Evolutionary conservation across 2,329 filamentous ascomycete species (phyloP).

Genomic region (Diaporthe australafricana): DNA sequence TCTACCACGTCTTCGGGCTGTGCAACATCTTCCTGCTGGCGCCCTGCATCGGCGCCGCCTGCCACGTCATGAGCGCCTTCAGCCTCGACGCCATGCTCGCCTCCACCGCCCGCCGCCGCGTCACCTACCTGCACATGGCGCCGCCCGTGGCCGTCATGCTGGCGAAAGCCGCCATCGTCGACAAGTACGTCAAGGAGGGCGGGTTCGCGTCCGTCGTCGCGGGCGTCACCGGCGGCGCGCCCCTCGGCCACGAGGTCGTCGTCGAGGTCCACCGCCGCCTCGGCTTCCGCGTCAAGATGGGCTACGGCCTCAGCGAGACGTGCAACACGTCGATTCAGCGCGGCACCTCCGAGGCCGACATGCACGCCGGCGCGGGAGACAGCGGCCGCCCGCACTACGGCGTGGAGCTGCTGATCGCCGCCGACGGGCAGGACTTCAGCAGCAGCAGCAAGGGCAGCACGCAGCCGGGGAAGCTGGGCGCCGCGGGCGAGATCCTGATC

Average conservation of each 20-base stretch:
- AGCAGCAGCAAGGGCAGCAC: slow-evolving; percentile 47
- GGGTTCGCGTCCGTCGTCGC: slow-evolving; percentile 64
- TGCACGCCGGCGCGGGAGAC: slow-evolving; percentile 65
- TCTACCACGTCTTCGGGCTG: slow-evolving; percentile 75
- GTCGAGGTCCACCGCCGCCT: slow-evolving; percentile 70
- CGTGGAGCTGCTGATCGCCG: slow-evolving; percentile 74
- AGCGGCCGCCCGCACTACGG: slow-evolving; percentile 74
- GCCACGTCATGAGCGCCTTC: slow-evolving; percentile 79
- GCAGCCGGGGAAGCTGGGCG: slow-evolving; percentile 54
- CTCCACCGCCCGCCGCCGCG: slow-evolving; percentile 69
- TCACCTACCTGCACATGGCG: slow-evolving; percentile 74
- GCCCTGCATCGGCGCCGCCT: slow-evolving; percentile 61
- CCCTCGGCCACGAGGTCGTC: slow-evolving; percentile 65
- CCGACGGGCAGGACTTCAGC: slow-evolving; percentile 51
- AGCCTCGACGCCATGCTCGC: slow-evolving; percentile 74
- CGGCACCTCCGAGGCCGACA: slow-evolving; percentile 61
- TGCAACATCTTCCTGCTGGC: slow-evolving; percentile 69
- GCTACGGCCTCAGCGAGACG: slow-evolving; percentile 81
- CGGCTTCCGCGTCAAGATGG: slow-evolving; percentile 65
- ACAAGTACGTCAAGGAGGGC: slow-evolving; percentile 61
- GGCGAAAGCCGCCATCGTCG: slow-evolving; percentile 76
- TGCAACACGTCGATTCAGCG: slow-evolving; percentile 74
- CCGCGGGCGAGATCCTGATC: slow-evolving; percentile 74
- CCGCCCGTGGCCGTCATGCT: slow-evolving; percentile 78
- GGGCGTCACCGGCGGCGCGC: slow-evolving; percentile 73